These are phyloP conservation scores for Trypanosoma boissoni DNA, from an alignment of 208 protist genomes.

Conservation along the genomic window DNA sequence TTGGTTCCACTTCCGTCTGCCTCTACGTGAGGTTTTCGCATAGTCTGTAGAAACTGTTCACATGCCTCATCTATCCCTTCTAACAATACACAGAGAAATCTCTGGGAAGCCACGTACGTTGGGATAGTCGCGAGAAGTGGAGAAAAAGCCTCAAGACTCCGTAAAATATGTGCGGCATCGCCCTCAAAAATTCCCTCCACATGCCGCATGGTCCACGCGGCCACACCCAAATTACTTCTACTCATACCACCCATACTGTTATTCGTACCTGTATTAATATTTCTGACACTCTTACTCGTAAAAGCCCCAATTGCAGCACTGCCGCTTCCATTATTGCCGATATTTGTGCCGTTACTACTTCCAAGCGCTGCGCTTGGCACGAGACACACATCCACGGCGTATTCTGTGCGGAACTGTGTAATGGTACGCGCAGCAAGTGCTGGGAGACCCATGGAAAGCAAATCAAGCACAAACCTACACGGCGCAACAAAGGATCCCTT, in stretches of 20 bases:
- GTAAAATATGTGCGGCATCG: constrained; percentile 1
- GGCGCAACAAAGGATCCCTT: constrained; percentile 27
- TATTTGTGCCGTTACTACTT: constrained; percentile 1
- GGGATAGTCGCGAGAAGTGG: constrained; percentile 36
- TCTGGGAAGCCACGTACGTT: constrained; percentile 46
- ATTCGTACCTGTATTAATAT: neutral
- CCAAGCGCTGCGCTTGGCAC: constrained; percentile 37
- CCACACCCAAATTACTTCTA: too few relatives aligned
- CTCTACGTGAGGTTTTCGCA: neutral
- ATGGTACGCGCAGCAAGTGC: constrained; percentile 31
- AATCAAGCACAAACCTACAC: constrained; percentile 51
- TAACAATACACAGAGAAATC: constrained; percentile 34
- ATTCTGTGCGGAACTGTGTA: constrained; percentile 25
- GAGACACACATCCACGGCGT: constrained; percentile 57
- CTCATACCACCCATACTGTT: neutral
- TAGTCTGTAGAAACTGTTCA: neutral
- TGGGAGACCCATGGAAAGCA: constrained; percentile 47
- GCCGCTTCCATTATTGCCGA: constrained; percentile 11
- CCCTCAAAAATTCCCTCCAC: neutral
- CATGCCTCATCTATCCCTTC: constrained; percentile 18
- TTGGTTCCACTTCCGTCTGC: neutral
- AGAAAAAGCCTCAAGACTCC: constrained; percentile 26
- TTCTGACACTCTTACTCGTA: neutral
- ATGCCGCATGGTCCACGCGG: neutral
- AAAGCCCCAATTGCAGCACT: constrained; percentile 8